These are phyloP conservation scores for Solanum dulcamara DNA, from an alignment of 257 asterid species.

Conservation along the genomic window DNA sequence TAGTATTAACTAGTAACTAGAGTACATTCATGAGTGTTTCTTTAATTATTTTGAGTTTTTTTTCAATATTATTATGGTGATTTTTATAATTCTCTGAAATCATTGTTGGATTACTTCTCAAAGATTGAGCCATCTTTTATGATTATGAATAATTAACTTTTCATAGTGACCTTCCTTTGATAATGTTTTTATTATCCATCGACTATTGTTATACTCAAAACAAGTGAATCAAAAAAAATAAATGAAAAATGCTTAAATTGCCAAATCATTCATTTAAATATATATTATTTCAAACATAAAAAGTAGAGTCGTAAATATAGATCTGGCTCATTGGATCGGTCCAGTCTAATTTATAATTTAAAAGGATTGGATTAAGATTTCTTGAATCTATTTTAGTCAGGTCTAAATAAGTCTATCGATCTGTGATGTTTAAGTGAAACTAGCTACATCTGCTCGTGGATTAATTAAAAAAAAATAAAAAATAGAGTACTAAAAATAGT, in stretches of 20 bases:
- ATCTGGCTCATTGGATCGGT: rapidly evolving
- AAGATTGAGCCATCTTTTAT: neutral
- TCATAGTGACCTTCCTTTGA: neutral
- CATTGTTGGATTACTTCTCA: neutral
- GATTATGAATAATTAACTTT: neutral
- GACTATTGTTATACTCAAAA: neutral
- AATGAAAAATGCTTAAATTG: neutral
- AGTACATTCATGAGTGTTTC: neutral
- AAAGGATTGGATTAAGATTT: too few relatives aligned
- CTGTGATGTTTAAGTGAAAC: neutral
- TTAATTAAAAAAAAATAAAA: too few relatives aligned
- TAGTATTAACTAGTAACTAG: neutral
- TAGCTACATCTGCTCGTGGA: too few relatives aligned
- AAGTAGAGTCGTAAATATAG: too few relatives aligned
- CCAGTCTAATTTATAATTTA: too few relatives aligned
- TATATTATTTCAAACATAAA: neutral
- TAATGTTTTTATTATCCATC: neutral
- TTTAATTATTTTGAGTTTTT: neutral
- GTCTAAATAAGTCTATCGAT: too few relatives aligned
- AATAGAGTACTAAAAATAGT: neutral
- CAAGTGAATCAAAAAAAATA: neutral
- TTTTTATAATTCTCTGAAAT: neutral
- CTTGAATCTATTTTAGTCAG: neutral
- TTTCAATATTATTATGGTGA: neutral
- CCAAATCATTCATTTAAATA: neutral